phyloP scores from a whole-genome alignment of 2,329 filamentous ascomycete genomes.

The Orbilia brochopaga region DNA sequence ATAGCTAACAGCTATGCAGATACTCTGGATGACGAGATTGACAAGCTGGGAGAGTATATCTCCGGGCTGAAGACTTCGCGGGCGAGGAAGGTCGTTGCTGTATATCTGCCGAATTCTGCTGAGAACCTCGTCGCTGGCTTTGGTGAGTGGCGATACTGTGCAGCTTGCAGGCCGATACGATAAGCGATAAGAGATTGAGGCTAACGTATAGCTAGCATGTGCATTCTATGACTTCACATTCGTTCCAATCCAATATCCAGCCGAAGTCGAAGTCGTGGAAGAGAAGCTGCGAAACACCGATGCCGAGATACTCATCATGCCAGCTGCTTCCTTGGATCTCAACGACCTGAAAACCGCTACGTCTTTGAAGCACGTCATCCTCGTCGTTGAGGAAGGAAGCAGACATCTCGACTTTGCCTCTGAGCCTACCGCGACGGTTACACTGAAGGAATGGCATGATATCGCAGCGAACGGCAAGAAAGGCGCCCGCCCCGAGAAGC shows the following conservation, averaged over 20 bases:
- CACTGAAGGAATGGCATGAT: slow-evolving; percentile 92
- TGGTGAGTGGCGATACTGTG: slow-evolving; percentile 59
- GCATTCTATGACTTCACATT: slow-evolving; percentile 86
- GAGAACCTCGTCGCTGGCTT: slow-evolving; percentile 84
- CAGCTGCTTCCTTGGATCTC: slow-evolving; percentile 84
- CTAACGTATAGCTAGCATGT: slow-evolving; percentile 65
- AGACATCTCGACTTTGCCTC: slow-evolving; percentile 87
- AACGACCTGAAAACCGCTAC: slow-evolving; percentile 74
- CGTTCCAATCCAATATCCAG: slow-evolving; percentile 83
- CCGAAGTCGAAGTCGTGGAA: slow-evolving; percentile 69
- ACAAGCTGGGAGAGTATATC: slow-evolving; percentile 79
- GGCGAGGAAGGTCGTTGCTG: slow-evolving; percentile 71
- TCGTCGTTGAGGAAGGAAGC: slow-evolving; percentile 90
- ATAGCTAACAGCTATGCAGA: slow-evolving; percentile 59
- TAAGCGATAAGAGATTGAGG: too few species aligned
- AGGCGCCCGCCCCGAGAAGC: slow-evolving; percentile 69
- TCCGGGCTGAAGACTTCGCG: slow-evolving; percentile 57
- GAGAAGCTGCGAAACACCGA: slow-evolving; percentile 74
- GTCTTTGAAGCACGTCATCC: slow-evolving; percentile 77
- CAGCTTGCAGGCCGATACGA: neutral
- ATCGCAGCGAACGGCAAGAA: slow-evolving; percentile 67
- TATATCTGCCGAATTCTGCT: slow-evolving; percentile 91
- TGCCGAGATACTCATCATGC: slow-evolving; percentile 81
- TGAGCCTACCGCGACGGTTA: slow-evolving; percentile 63
- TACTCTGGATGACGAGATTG: slow-evolving; percentile 82